Conservation (phyloP, 2,329 filamentous ascomycete genomes). For the Claviceps humidiphila region DNA sequence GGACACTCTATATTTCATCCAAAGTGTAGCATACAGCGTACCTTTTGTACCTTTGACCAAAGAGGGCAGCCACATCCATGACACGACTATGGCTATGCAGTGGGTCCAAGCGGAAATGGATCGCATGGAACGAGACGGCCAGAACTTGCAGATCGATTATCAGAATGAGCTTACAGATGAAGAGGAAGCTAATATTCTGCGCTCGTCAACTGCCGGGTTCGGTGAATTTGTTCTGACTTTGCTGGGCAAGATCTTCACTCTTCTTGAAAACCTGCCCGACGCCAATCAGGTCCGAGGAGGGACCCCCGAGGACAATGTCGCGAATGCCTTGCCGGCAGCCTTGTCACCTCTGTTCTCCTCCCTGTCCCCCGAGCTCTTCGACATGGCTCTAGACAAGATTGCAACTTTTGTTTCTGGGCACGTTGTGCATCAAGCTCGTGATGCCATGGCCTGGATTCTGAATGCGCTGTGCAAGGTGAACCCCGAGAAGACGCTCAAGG, state of each 20-base stretch:
- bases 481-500: constrained; percentile 81
- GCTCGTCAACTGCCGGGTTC: constrained; percentile 88
- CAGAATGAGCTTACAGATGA: constrained; percentile 67
- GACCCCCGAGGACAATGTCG: constrained; percentile 91
- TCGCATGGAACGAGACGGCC: constrained; percentile 78
- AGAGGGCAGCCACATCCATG: constrained; percentile 52
- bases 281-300: constrained; percentile 75
- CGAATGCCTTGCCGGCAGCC: constrained; percentile 86
- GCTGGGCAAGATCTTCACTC: constrained; percentile 85
- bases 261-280: constrained; percentile 90
- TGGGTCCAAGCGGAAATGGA: constrained; percentile 95
- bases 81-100: constrained; percentile 67
- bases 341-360: constrained; percentile 83
- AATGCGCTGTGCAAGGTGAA: constrained; percentile 94
- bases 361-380: constrained; percentile 84
- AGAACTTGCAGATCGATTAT: constrained; percentile 77
- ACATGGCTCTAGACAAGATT: constrained; percentile 82
- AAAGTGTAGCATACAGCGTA: constrained; percentile 91
- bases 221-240: constrained; percentile 86
- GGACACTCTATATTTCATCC: constrained; percentile 87
- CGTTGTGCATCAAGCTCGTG: constrained; percentile 90
- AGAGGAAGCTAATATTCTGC: constrained; percentile 75
- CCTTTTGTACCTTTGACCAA: constrained; percentile 64
- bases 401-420: constrained; percentile 84
- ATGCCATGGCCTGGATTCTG: constrained; percentile 97